Conservation (phyloP, 192 early-diverging fungal genomes). For the Backusella liffmaniae region DNA sequence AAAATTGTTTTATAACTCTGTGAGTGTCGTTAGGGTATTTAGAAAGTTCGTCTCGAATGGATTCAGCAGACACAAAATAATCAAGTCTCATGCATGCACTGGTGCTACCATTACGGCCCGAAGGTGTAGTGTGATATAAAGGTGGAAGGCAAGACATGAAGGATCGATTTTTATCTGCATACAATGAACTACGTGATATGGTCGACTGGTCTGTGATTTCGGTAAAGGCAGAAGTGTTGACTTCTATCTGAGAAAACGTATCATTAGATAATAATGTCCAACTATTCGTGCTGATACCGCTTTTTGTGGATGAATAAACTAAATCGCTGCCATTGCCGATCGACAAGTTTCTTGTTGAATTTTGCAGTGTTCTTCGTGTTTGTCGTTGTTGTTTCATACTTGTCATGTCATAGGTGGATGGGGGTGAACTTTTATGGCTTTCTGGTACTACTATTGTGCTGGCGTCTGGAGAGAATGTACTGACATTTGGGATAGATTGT, state of each 20-base stretch:
- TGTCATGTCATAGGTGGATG: not conserved
- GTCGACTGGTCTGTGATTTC: constrained; percentile 13
- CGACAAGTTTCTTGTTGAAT: not conserved
- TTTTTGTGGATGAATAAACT: not conserved
- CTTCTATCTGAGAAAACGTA: constrained; percentile 13
- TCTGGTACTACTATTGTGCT: not conserved
- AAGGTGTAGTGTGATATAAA: not conserved
- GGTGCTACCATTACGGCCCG: constrained; percentile 6
- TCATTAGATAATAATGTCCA: constrained; percentile 10
- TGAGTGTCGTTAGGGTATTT: not conserved
- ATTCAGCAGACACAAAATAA: not conserved
- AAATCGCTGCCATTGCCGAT: not conserved
- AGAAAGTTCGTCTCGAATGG: not conserved
- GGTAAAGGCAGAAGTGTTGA: not conserved
- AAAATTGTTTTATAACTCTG: constrained; percentile 1
- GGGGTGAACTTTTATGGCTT: not conserved
- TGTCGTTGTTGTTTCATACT: constrained; percentile 2
- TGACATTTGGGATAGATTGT: constrained; percentile 4
- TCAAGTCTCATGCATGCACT: not conserved
- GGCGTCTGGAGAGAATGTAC: not conserved
- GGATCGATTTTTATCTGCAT: not conserved
- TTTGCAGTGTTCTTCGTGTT: not conserved
- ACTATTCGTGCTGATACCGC: not conserved
- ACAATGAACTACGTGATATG: not conserved
- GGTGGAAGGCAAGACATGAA: not conserved